phyloP scores from a whole-genome alignment of 2,329 filamentous ascomycete genomes.

The Cladophialophora chaetospira region DNA sequence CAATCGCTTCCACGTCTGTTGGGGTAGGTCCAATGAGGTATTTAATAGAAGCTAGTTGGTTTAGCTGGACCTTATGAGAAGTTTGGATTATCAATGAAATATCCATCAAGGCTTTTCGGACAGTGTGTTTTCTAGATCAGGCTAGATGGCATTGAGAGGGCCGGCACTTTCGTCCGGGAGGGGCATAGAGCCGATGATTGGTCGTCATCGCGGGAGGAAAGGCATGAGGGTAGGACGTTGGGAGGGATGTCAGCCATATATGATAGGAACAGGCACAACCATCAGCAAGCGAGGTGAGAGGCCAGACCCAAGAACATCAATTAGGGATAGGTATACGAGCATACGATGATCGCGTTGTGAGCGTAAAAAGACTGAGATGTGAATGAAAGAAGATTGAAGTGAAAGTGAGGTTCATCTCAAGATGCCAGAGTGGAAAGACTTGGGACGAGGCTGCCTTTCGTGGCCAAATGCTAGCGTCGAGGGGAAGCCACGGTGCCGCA shows the following conservation, averaged over 20 bases:
- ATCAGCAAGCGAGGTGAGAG: neutral
- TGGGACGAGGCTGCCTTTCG: neutral
- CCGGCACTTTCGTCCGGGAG: too few species aligned
- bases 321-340: neutral
- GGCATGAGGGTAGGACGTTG: conserved; percentile 27
- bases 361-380: neutral
- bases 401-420: neutral
- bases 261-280: conserved; percentile 3
- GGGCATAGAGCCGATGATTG: conserved; percentile 34
- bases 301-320: neutral
- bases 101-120: neutral
- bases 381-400: neutral
- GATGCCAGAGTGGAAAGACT: neutral
- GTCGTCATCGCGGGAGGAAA: conserved; percentile 61
- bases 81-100: neutral
- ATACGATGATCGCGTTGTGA: neutral
- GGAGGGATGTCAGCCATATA: neutral
- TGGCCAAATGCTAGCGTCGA: neutral
- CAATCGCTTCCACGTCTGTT: neutral
- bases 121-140: conserved; percentile 2
- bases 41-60: neutral
- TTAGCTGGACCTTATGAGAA: neutral
- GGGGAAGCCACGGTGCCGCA: neutral
- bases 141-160: neutral
- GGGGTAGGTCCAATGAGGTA: neutral